Percentiles rank a stretch among this genome's conserved stretches.
These are phyloP conservation scores for Phytophthora citrophthora DNA, from an alignment of 352 stramenopile genomes.

Conservation along the genomic window DNA sequence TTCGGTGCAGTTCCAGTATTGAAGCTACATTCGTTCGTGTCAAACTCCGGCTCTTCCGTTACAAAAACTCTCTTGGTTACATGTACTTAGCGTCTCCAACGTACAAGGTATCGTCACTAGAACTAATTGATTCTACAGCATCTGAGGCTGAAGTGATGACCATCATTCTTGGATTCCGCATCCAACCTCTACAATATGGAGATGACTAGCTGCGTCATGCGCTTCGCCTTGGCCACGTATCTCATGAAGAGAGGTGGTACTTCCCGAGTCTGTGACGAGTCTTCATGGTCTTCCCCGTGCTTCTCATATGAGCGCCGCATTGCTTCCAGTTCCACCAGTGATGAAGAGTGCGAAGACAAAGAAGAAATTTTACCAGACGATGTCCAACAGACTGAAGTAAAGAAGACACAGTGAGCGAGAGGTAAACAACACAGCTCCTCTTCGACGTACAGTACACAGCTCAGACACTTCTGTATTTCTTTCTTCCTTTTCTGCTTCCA, in stretches of 20 bases:
- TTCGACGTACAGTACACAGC: conserved; percentile 13
- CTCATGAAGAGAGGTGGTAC: conserved; percentile 35
- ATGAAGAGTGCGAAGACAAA: conserved; percentile 8
- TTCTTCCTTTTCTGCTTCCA: conserved; percentile 25
- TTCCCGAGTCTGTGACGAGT: background rate
- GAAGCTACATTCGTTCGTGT: background rate
- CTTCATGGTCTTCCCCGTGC: conserved; percentile 3
- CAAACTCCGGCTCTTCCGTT: background rate
- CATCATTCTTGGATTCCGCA: conserved; percentile 24
- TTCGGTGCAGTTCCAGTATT: background rate
- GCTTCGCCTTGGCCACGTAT: conserved; percentile 50
- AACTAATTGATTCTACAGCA: no score
- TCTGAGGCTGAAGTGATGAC: conserved; percentile 34
- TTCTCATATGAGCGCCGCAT: conserved; percentile 3
- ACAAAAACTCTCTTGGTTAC: background rate
- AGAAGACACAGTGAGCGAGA: background rate
- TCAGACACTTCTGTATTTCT: conserved; percentile 35
- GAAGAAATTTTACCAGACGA: background rate
- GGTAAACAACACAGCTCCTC: background rate
- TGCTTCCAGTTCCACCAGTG: conserved; percentile 2
- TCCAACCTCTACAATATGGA: conserved; percentile 29
- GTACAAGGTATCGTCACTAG: no score
- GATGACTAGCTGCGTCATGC: conserved; percentile 36
- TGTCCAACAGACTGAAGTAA: no score
- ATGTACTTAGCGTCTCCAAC: no score